These are phyloP conservation scores for Cylindricascospora bacillispora DNA, from an alignment of 1,139 yeast genomes.

Conservation along the genomic window DNA sequence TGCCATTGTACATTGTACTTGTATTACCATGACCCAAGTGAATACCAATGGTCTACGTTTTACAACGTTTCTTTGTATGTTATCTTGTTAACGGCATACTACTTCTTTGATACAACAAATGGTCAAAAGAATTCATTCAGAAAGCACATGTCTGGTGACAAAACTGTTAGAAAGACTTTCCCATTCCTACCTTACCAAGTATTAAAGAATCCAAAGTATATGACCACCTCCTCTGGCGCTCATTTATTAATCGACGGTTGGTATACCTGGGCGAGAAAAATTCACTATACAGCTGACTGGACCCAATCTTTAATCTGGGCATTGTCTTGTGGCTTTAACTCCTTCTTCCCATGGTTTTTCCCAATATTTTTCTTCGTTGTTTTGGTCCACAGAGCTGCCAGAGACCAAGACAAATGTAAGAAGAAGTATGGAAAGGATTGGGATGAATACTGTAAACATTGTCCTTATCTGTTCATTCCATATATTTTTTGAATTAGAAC, in stretches of 20 bases:
- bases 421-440: constrained; percentile 89
- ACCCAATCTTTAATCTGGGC: constrained; percentile 87
- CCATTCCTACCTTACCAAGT: constrained; percentile 84
- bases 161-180: constrained; percentile 65
- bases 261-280: constrained; percentile 84
- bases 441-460: constrained; percentile 71
- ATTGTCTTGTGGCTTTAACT: constrained; percentile 70
- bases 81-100: constrained; percentile 57
- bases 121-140: constrained; percentile 94
- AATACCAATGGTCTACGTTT: constrained; percentile 55
- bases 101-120: constrained; percentile 88
- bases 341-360: constrained; percentile 94
- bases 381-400: constrained; percentile 71
- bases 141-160: constrained; percentile 73
- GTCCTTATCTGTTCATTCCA: constrained; percentile 90
- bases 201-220: constrained; percentile 69
- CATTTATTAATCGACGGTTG: constrained; percentile 84
- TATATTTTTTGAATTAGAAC: constrained; percentile 41
- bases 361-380: constrained; percentile 82
- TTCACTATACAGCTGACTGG: constrained; percentile 92
- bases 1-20: constrained; percentile 83
- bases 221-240: constrained; percentile 76
- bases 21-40: constrained; percentile 70
- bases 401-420: constrained; percentile 77
- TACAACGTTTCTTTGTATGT: constrained; percentile 48